Evolutionary conservation across 345 rosid species (phyloP).

Genomic region (Rhodomyrtus tomentosa): DNA sequence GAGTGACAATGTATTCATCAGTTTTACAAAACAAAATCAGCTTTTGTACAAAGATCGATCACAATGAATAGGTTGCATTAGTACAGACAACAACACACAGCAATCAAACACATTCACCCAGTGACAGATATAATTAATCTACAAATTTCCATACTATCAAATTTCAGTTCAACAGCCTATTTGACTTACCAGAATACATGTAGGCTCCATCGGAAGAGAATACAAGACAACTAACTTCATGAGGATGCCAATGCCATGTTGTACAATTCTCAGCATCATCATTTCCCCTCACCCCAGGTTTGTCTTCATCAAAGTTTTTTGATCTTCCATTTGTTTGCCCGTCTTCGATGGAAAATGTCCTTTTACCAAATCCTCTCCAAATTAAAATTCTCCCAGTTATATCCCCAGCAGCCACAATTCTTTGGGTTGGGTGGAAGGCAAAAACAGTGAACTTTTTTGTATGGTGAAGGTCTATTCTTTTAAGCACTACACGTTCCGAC

Average conservation of each 20-base stretch:
- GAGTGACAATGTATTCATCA: background rate
- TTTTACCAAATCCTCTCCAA: slow-evolving; percentile 82
- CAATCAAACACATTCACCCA: background rate
- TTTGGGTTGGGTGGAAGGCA: slow-evolving; percentile 82
- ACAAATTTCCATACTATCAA: background rate
- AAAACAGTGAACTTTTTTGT: slow-evolving; percentile 51
- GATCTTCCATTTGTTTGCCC: slow-evolving; percentile 9
- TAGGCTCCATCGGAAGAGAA: slow-evolving; percentile 96
- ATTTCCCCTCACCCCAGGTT: slow-evolving; percentile 75
- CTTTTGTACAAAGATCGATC: background rate
- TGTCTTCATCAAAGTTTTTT: slow-evolving; percentile 40
- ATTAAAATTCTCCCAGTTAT: slow-evolving; percentile 79
- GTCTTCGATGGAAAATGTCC: slow-evolving; percentile 22
- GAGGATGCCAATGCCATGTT: slow-evolving; percentile 90
- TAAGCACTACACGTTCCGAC: slow-evolving; percentile 22
- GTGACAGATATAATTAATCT: background rate
- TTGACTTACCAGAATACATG: slow-evolving; percentile 61
- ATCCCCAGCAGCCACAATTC: slow-evolving; percentile 84
- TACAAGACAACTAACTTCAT: slow-evolving; percentile 50
- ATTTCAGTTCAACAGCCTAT: background rate
- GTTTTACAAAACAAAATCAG: background rate
- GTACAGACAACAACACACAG: background rate
- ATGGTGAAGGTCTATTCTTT: slow-evolving; percentile 69
- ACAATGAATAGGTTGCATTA: background rate
- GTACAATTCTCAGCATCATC: slow-evolving; percentile 96